A percentile compares a stretch with the other conserved stretches of the same genome.
Evolutionary conservation across 352 stramenopile genomes (phyloP).

Genomic region (Thraustotheca clavata): DNA sequence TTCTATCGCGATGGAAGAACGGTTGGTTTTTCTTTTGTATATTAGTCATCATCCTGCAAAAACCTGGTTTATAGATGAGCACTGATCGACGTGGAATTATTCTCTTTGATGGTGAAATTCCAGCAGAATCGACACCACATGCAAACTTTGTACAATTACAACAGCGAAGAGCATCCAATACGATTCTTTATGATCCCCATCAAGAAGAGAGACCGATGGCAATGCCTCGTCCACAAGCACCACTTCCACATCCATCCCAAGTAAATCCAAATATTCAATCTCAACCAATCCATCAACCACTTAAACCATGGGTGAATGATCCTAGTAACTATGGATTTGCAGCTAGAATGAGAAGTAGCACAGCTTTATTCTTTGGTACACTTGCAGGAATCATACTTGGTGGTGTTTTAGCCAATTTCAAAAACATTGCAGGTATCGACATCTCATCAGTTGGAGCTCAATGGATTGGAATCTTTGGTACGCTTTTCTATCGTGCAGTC

Average conservation of each 20-base stretch:
- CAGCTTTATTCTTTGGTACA: slow-evolving; percentile 26
- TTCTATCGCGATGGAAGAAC: too few species aligned
- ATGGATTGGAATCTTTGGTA: slow-evolving; percentile 48
- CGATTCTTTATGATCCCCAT: neutral
- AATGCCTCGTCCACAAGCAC: neutral
- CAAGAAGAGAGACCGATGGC: neutral
- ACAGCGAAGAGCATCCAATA: neutral
- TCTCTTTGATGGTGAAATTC: slow-evolving; percentile 12
- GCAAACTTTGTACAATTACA: slow-evolving; percentile 11
- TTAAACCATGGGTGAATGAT: neutral
- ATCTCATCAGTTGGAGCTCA: slow-evolving; percentile 29
- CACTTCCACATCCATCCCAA: neutral
- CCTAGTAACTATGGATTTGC: neutral
- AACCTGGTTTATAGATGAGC: neutral
- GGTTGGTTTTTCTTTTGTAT: too few species aligned
- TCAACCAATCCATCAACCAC: neutral
- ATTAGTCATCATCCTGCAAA: too few species aligned
- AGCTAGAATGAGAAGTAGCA: neutral
- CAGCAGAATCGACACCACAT: slow-evolving; percentile 1
- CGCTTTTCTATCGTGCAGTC: slow-evolving; percentile 53
- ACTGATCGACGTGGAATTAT: slow-evolving; percentile 10
- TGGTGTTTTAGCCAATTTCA: slow-evolving; percentile 33
- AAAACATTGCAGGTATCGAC: slow-evolving; percentile 20
- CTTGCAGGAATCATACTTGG: slow-evolving; percentile 37
- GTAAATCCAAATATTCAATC: neutral